Evolutionary conservation across 148 eudicot genomes (phyloP), one percentile per base, ranked within the genome.

Genomic region (Agrostemma githago): DNA sequence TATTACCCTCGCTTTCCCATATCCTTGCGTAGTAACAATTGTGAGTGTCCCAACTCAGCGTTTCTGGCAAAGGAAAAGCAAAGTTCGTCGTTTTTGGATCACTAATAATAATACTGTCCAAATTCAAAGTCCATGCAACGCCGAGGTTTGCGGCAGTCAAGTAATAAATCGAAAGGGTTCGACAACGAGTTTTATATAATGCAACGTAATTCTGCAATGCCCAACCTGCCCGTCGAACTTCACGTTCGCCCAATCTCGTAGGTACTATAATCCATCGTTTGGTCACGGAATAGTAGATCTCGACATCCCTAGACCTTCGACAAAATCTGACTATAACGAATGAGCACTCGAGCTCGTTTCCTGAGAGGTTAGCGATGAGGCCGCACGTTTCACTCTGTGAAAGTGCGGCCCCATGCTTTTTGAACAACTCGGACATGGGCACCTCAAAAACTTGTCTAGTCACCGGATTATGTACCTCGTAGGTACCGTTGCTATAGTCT

Each of bases 381-480:
- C 62, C 62, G n/a, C 20, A 19, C 3, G 19, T 58, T 15, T 12
- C 21, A 15, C 62, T 17, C 3, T 3, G 7, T 58, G 62, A 58
- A 3, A 2, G 6, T 20, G 21, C 3, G 62, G 21, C 21, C n/a
- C 21, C 2, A 58, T 58, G 3, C 14, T 19, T 3, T 43, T 7
- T 43, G 46, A 43, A 26, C 34, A 26, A 26, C 34, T 43, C 46
- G 12, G 54, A 48, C 54, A 15, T 58, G 5, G 62, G 62, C 16
- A 58, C 62, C 17, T 9, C n/a, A 58, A 58, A 15, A 58, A 58
- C 20, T 58, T 58, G 61, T 57, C 16, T 57, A 57, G 61, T 57
- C 61, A 57, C 19, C 4, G 62, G 62, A 59, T 59, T 59, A 59
- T 59, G 62, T 59, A 17, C 62, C 62, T 58, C 62, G 21, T n/a